Evolutionary conservation across 306 rosid species (phyloP).

Genomic region (Medicago truncatula): MtrunA17r5.0-ANR NC_053044.1:54894001-54894500

Average conservation of each 20-base stretch:
- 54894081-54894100: slow-evolving; percentile 23
- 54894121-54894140: slow-evolving; percentile 29
- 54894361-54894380: slow-evolving; percentile 21
- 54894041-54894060: neutral
- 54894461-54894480: slow-evolving; percentile 91
- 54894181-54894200: slow-evolving; percentile 64
- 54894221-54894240: slow-evolving; percentile 86
- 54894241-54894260: slow-evolving; percentile 71
- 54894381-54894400: slow-evolving; percentile 18
- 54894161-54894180: slow-evolving; percentile 99
- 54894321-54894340: slow-evolving; percentile 61
- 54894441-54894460: slow-evolving; percentile 83
- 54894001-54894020: slow-evolving; percentile 13
- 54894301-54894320: slow-evolving; percentile 91
- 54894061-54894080: neutral
- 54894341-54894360: neutral
- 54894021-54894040: slow-evolving; percentile 22
- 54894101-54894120: slow-evolving; percentile 12
- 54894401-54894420: slow-evolving; percentile 66
- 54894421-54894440: slow-evolving; percentile 78
- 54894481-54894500: slow-evolving; percentile 86
- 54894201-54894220: slow-evolving; percentile 74
- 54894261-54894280: slow-evolving; percentile 96
- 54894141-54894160: slow-evolving; percentile 44
- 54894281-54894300: slow-evolving; percentile 95